Evolutionary conservation across 106 monocot genomes (phyloP).

Genomic region (Narthecium ossifragum): DNA sequence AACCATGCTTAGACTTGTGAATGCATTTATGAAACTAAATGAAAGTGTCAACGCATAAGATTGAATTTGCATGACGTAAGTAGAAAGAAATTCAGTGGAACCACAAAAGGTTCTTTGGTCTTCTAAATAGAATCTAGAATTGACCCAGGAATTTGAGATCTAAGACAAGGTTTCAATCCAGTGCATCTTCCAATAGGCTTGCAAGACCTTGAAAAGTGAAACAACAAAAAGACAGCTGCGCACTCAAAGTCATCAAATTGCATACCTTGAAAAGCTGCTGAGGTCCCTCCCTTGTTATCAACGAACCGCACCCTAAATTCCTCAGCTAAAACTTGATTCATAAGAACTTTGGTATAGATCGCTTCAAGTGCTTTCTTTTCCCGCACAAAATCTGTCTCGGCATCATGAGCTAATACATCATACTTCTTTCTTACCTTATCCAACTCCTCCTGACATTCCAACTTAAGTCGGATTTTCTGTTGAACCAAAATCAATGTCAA

Average conservation of each 20-base stretch:
- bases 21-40: no score
- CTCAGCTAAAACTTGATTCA: constrained; percentile 16
- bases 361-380: not conserved
- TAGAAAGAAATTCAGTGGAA: no score
- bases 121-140: no score
- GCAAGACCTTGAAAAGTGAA: no score
- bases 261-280: constrained; percentile 41
- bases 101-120: no score
- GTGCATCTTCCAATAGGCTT: no score
- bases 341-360: not conserved
- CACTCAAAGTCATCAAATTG: not conserved
- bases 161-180: no score
- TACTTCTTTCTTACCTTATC: constrained; percentile 16
- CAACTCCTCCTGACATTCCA: constrained; percentile 14
- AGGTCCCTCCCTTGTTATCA: constrained; percentile 20
- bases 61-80: no score
- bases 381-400: not conserved
- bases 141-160: no score
- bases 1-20: no score
- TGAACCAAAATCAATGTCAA: not conserved
- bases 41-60: no score
- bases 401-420: constrained; percentile 5
- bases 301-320: constrained; percentile 56
- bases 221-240: no score
- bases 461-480: constrained; percentile 7